Conservation (phyloP, 306 rosid genomes). For the Begonia masoniana region DNA sequence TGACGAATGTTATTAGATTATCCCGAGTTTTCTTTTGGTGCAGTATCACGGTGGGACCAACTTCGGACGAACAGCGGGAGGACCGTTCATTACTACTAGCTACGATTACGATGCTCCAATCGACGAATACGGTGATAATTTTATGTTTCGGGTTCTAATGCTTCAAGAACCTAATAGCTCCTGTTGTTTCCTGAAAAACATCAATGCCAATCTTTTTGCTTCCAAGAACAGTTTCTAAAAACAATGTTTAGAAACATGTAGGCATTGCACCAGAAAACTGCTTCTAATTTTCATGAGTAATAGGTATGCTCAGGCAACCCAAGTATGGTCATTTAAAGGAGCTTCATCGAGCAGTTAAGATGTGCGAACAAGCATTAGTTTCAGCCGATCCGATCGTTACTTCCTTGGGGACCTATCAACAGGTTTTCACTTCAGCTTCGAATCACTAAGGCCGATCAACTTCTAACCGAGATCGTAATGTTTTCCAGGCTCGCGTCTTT, state of each 20-base stretch:
- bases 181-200: too few species aligned
- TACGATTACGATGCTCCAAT: slow-evolving; percentile 98
- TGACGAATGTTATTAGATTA: too few species aligned
- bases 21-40: neutral
- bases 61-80: slow-evolving; percentile 98
- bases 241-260: too few species aligned
- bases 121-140: slow-evolving; percentile 87
- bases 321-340: slow-evolving; percentile 96
- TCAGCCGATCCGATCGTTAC: slow-evolving; percentile 79
- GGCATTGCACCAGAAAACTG: too few species aligned
- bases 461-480: slow-evolving; percentile 10
- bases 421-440: slow-evolving; percentile 33
- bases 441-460: slow-evolving; percentile 1
- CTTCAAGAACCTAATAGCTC: too few species aligned
- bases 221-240: too few species aligned
- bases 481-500: slow-evolving; percentile 67
- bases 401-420: slow-evolving; percentile 80
- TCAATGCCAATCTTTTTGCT: too few species aligned
- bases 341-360: slow-evolving; percentile 79
- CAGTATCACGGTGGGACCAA: slow-evolving; percentile 99
- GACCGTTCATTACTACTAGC: slow-evolving; percentile 97
- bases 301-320: slow-evolving; percentile 91
- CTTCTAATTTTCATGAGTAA: neutral
- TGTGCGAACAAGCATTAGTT: slow-evolving; percentile 69
- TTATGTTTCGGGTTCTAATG: neutral